phyloP scores from a whole-genome alignment of 495 filamentous ascomycete genomes.

The Recurvomyces mirabilis region DNA sequence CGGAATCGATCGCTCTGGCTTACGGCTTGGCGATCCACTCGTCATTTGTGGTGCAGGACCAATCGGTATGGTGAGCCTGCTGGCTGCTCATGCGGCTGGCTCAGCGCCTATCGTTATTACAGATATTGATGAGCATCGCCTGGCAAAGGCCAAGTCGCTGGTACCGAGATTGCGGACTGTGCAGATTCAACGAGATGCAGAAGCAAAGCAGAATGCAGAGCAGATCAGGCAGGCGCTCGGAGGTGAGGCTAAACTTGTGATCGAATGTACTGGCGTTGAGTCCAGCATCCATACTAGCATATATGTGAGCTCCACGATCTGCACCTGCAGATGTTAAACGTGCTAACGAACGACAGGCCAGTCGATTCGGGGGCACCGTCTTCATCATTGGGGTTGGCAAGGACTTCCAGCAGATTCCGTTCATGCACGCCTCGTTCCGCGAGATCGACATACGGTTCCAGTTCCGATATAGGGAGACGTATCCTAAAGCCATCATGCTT shows the following conservation, averaged over 20 bases:
- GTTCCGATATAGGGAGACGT: constrained; percentile 23
- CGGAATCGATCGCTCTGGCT: constrained; percentile 21
- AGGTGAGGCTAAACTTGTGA: constrained; percentile 13
- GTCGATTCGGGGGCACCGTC: constrained; percentile 20
- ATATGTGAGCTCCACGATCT: constrained; percentile 12
- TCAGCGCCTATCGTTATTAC: constrained; percentile 23
- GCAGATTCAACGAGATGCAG: constrained; percentile 4
- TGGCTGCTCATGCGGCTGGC: constrained; percentile 20
- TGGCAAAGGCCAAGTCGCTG: constrained; percentile 19
- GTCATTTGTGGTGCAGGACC: constrained; percentile 24
- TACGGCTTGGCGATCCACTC: constrained; percentile 18
- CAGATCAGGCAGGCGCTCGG: constrained; percentile 14
- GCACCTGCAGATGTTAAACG: background rate
- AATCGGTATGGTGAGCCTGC: constrained; percentile 23
- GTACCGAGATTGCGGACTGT: constrained; percentile 19
- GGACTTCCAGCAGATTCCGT: constrained; percentile 20
- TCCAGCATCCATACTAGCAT: constrained; percentile 19
- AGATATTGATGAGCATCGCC: constrained; percentile 19
- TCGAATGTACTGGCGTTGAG: constrained; percentile 25
- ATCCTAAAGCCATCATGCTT: constrained; percentile 22
- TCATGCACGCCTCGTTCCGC: constrained; percentile 19
- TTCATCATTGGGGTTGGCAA: constrained; percentile 23
- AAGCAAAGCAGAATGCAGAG: constrained; percentile 10
- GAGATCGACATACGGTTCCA: constrained; percentile 25
- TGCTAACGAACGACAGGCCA: constrained; percentile 9